Percentiles rank a stretch among this genome's conserved stretches.
Conservation (phyloP, 2,329 filamentous ascomycete species). For the Calonectria hawksworthii region DNA sequence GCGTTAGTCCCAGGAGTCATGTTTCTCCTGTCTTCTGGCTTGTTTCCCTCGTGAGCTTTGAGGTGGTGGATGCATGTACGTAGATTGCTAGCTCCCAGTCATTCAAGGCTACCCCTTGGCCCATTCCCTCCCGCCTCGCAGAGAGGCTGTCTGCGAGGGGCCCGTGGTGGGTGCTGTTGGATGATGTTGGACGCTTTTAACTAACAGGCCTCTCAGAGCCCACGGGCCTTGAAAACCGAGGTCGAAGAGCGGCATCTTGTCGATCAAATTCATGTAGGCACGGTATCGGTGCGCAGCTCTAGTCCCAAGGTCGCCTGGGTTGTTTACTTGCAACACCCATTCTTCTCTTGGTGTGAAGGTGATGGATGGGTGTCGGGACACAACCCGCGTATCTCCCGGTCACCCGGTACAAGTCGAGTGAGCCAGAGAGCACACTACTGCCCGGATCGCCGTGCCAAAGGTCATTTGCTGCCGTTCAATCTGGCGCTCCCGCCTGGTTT, state of each 20-base stretch:
- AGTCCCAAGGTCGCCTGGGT: not conserved
- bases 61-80: not conserved
- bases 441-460: constrained; percentile 16
- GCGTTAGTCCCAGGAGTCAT: constrained; percentile 33
- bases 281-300: not conserved
- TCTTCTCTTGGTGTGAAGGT: constrained; percentile 4
- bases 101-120: not conserved
- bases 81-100: constrained; percentile 6
- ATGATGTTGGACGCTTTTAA: not conserved
- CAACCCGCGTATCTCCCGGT: constrained; percentile 29
- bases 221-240: not conserved
- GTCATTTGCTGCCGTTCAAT: constrained; percentile 32
- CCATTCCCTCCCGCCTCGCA: constrained; percentile 7
- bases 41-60: constrained; percentile 40
- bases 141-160: not conserved
- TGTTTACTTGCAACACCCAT: constrained; percentile 16
- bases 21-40: constrained; percentile 39
- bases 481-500: constrained; percentile 30
- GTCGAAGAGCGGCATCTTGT: constrained; percentile 1
- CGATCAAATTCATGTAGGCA: not conserved
- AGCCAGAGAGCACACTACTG: constrained; percentile 7
- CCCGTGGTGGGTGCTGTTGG: not conserved
- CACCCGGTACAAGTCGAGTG: constrained; percentile 12
- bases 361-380: constrained; percentile 18
- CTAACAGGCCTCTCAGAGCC: not conserved